phyloP scores from a whole-genome alignment of 2,329 filamentous ascomycete species.

The Coccinonectria pachysandricola region DNA sequence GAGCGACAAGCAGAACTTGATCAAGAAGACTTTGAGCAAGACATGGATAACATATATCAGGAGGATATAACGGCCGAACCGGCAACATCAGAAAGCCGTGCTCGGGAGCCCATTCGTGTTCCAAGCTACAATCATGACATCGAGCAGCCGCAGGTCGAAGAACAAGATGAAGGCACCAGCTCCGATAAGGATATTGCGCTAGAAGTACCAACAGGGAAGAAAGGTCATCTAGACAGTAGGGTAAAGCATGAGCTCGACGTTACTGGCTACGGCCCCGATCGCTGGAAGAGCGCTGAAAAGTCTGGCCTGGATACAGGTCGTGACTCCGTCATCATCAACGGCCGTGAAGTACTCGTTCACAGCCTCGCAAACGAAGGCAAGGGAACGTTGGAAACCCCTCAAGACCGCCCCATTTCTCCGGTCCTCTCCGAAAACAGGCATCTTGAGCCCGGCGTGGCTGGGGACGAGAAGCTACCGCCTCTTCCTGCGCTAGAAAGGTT shows the following conservation, averaged over 20 bases:
- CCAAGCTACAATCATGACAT: slow-evolving; percentile 64
- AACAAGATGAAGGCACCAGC: slow-evolving; percentile 24
- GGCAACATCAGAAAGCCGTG: neutral
- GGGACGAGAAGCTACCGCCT: slow-evolving; percentile 47
- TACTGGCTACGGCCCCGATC: slow-evolving; percentile 66
- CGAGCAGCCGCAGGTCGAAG: slow-evolving; percentile 35
- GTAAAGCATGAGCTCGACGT: slow-evolving; percentile 67
- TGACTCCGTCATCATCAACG: slow-evolving; percentile 58
- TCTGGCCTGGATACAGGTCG: slow-evolving; percentile 52
- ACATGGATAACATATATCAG: slow-evolving; percentile 53
- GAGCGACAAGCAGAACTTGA: slow-evolving; percentile 60
- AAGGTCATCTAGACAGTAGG: too few species aligned
- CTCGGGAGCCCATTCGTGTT: slow-evolving; percentile 11
- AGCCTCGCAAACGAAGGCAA: slow-evolving; percentile 54
- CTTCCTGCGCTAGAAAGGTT: slow-evolving; percentile 45
- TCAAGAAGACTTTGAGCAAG: slow-evolving; percentile 42
- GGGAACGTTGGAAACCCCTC: slow-evolving; percentile 40
- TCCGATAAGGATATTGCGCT: slow-evolving; percentile 6
- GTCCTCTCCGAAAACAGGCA: slow-evolving; percentile 21
- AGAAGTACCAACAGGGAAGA: too few species aligned
- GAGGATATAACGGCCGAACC: slow-evolving; percentile 29
- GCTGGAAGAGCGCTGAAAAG: slow-evolving; percentile 56
- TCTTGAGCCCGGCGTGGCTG: slow-evolving; percentile 22
- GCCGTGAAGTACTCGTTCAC: slow-evolving; percentile 62
- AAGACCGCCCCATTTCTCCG: slow-evolving; percentile 21